These are phyloP conservation scores for Trichoderma cornu-damae DNA, from an alignment of 2,329 filamentous ascomycete genomes.

Conservation along the genomic window DNA sequence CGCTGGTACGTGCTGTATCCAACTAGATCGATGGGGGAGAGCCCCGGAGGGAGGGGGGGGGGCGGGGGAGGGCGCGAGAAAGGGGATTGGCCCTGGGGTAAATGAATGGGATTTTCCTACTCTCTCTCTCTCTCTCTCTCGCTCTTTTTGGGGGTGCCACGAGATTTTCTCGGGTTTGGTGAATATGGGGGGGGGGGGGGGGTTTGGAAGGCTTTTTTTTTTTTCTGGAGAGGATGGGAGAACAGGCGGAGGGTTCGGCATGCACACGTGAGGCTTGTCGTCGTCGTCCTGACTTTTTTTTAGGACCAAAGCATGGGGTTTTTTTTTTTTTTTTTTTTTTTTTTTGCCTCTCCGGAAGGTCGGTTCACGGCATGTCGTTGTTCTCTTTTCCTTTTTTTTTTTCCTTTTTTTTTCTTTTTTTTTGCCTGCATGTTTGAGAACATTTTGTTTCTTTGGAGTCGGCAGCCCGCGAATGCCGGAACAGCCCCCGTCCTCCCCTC, in stretches of 20 bases:
- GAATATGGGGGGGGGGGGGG: background rate
- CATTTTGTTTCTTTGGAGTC: background rate
- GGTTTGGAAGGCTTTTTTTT: too few relatives aligned
- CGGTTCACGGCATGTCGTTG: background rate
- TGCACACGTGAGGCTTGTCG: slow-evolving; percentile 6
- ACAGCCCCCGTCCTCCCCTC: too few relatives aligned
- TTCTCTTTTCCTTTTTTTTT: background rate
- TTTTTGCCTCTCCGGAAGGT: slow-evolving; percentile 2
- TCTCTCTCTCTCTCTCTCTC: background rate
- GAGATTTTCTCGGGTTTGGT: slow-evolving; percentile 7
- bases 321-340: too few relatives aligned
- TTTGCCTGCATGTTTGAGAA: background rate
- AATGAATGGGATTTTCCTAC: background rate
- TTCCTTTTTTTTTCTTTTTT: background rate
- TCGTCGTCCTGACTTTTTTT: background rate
- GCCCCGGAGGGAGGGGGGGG: background rate
- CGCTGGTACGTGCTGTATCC: background rate
- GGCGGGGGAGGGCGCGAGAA: background rate
- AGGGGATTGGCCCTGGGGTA: background rate
- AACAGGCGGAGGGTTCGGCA: background rate
- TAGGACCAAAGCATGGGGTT: background rate
- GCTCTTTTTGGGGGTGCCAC: background rate
- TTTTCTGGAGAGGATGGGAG: background rate
- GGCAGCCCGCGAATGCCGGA: background rate
- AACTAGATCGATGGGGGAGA: background rate